These are phyloP conservation scores for Hypoxylon fragiforme DNA, from an alignment of 495 filamentous ascomycete genomes.

Conservation along the genomic window DNA sequence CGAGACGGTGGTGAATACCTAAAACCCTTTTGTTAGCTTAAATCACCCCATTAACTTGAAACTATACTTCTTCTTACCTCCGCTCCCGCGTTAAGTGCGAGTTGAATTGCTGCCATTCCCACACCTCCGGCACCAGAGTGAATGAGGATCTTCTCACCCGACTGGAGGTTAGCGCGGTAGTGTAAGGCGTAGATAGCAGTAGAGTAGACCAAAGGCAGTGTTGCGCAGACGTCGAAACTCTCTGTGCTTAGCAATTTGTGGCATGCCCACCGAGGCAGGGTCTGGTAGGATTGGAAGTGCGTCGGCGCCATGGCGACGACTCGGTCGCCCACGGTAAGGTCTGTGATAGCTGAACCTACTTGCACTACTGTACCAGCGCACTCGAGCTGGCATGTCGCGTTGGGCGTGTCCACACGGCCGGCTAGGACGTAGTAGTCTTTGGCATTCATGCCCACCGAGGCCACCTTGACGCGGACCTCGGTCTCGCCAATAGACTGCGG, in stretches of 20 bases:
- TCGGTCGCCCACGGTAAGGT: conserved; percentile 43
- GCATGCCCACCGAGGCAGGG: conserved; percentile 30
- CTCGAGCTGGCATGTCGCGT: conserved; percentile 44
- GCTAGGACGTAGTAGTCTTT: conserved; percentile 4
- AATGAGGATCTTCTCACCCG: conserved; percentile 57
- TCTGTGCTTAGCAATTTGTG: conserved; percentile 35
- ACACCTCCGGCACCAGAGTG: conserved; percentile 55
- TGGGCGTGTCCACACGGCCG: conserved; percentile 1
- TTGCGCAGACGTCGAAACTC: conserved; percentile 32
- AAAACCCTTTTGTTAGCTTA: too few species aligned
- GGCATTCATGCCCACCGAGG: conserved; percentile 42
- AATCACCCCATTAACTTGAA: conserved; percentile 50
- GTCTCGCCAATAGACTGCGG: conserved; percentile 10
- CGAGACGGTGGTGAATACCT: conserved; percentile 56
- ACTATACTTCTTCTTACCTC: too few species aligned
- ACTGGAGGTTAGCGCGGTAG: conserved; percentile 34
- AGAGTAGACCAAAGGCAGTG: conserved; percentile 49
- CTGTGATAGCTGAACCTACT: conserved; percentile 45
- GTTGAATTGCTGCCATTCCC: conserved; percentile 55
- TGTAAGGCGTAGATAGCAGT: conserved; percentile 54
- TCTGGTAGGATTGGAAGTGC: conserved; percentile 37
- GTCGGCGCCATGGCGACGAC: conserved; percentile 39
- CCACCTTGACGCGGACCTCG: conserved; percentile 52
- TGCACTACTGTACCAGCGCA: conserved; percentile 51
- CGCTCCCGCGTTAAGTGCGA: too few species aligned